A percentile compares a stretch with the other conserved stretches of the same genome.
Evolutionary conservation across 2,329 filamentous ascomycete genomes (phyloP).

Genomic region (Fusarium phyllophilum): DNA sequence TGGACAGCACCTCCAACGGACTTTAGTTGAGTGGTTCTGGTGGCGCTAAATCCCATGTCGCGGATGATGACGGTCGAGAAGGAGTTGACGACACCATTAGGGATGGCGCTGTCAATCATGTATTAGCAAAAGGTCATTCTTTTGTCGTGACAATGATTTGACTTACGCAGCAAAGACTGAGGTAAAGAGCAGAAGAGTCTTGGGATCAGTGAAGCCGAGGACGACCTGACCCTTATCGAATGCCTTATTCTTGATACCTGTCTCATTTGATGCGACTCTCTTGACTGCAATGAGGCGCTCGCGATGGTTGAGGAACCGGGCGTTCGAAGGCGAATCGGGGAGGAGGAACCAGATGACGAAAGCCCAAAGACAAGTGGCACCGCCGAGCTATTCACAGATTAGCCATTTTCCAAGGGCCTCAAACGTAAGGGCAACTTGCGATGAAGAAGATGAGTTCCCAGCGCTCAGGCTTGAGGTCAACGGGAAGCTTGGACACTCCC

Average conservation of each 20-base stretch:
- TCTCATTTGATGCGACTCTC: background rate
- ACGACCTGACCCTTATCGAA: slow-evolving; percentile 1
- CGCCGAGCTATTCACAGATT: background rate
- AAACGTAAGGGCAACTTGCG: background rate
- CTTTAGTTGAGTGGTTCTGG: background rate
- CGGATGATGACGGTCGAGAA: slow-evolving; percentile 13
- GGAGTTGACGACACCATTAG: slow-evolving; percentile 5
- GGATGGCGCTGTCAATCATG: background rate
- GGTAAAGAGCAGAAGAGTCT: background rate
- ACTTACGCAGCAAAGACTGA: slow-evolving; percentile 5
- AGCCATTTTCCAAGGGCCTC: background rate
- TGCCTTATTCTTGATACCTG: slow-evolving; percentile 4
- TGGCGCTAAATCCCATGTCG: slow-evolving; percentile 9
- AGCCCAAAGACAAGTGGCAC: slow-evolving; percentile 4
- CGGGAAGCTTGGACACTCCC: slow-evolving; percentile 7
- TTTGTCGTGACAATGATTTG: background rate
- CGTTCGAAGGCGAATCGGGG: slow-evolving; percentile 4
- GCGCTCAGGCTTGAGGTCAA: background rate
- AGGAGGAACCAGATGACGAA: slow-evolving; percentile 11
- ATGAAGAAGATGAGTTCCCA: slow-evolving; percentile 9
- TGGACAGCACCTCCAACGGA: slow-evolving; percentile 8
- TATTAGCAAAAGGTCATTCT: background rate
- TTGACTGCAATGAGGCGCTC: slow-evolving; percentile 7
- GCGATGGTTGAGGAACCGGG: slow-evolving; percentile 1
- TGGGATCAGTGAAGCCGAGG: slow-evolving; percentile 2